Conservation (phyloP, 306 rosid species). For the Lagenaria siceraria region DNA sequence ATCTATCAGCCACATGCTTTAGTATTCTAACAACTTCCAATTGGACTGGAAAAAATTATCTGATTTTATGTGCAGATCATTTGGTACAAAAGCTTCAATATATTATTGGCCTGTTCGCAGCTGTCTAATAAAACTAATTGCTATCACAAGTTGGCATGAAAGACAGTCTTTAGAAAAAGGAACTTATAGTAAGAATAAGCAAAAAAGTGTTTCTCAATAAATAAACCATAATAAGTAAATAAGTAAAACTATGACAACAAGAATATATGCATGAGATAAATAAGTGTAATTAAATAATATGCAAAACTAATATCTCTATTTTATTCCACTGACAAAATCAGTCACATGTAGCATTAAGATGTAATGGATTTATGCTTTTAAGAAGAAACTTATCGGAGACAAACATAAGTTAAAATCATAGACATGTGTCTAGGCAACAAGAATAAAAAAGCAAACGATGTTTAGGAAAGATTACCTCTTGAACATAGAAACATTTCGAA, state of each 20-base stretch:
- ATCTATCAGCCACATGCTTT: not conserved
- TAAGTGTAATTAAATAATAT: not conserved
- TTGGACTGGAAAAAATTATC: not conserved
- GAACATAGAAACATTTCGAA: constrained; percentile 53
- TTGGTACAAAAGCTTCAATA: not conserved
- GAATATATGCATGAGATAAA: not conserved
- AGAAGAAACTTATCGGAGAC: not conserved
- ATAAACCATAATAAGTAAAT: not conserved
- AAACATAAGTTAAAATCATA: not conserved
- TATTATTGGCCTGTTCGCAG: not conserved
- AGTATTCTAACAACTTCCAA: not conserved
- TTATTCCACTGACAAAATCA: not conserved
- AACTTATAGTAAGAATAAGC: not conserved
- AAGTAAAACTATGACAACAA: not conserved
- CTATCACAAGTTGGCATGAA: not conserved
- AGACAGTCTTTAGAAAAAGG: not conserved
- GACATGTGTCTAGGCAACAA: not conserved
- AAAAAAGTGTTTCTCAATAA: no score
- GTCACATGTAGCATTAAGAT: not conserved
- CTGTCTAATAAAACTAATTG: not conserved
- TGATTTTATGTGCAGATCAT: not conserved
- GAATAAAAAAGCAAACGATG: not conserved
- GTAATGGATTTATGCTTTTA: not conserved
- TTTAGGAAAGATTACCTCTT: constrained; percentile 33
- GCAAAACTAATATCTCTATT: not conserved